These are phyloP conservation scores for Euphrasia arctica DNA, from an alignment of 305 asterid genomes.

Conservation along the genomic window DNA sequence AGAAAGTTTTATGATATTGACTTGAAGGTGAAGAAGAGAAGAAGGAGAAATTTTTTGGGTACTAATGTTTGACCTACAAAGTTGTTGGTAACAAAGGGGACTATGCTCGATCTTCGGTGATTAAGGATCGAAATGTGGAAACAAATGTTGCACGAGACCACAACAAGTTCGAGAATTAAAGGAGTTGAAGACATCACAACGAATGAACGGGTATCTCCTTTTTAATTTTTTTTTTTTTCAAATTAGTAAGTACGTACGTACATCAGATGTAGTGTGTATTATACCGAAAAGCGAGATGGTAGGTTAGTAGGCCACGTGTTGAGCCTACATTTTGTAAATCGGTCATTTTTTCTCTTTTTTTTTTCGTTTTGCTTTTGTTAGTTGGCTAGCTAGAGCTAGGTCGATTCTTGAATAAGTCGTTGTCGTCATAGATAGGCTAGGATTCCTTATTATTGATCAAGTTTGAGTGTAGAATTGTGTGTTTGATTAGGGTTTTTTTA, in stretches of 20 bases:
- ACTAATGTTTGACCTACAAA: slow-evolving; percentile 18
- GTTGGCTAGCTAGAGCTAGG: slow-evolving; percentile 22
- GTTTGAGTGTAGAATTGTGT: background rate
- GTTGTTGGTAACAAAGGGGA: slow-evolving; percentile 26
- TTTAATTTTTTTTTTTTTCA: no score
- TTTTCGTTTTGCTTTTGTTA: slow-evolving; percentile 29
- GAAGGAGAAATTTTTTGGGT: slow-evolving; percentile 31
- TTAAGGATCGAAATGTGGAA: slow-evolving; percentile 9
- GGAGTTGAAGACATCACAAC: no score
- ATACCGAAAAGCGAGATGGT: slow-evolving; percentile 13
- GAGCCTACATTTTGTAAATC: slow-evolving; percentile 43
- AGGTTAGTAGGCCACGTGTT: slow-evolving; percentile 25
- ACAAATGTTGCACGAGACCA: background rate
- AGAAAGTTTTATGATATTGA: background rate
- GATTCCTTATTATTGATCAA: no score
- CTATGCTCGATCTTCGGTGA: slow-evolving; percentile 18
- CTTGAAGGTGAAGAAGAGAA: background rate
- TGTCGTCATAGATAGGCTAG: no score
- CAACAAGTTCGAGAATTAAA: background rate
- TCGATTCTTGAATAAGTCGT: slow-evolving; percentile 20
- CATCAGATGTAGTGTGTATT: background rate
- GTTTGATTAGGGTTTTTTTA: background rate
- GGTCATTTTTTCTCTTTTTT: slow-evolving; percentile 33
- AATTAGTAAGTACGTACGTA: background rate
- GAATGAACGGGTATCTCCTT: background rate